A percentile compares a stretch with the other conserved stretches of the same genome.
phyloP scores from a whole-genome alignment of 176 grass and related monocot species.

The Triticum timopheevii region DNA sequence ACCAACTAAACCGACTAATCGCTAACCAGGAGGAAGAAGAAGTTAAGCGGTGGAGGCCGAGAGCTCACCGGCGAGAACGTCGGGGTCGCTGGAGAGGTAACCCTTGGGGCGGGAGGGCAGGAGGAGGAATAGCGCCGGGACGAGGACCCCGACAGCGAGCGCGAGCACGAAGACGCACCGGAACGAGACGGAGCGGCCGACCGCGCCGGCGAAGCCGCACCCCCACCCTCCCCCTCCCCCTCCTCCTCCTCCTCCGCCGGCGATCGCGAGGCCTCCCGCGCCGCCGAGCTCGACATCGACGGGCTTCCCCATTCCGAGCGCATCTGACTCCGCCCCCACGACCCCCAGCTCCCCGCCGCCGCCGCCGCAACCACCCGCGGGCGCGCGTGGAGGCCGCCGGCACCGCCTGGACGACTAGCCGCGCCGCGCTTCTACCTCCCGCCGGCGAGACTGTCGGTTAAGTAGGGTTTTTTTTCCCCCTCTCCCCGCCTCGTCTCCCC shows the following conservation, averaged over 20 bases:
- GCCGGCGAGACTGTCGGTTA: slow-evolving; percentile 22
- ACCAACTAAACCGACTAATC: slow-evolving; percentile 22
- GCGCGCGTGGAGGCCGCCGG: background rate
- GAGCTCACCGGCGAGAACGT: slow-evolving; percentile 43
- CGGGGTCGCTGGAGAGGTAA: slow-evolving; percentile 46
- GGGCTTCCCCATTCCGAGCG: slow-evolving; percentile 74
- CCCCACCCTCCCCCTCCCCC: slow-evolving; percentile 15
- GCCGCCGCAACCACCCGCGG: background rate
- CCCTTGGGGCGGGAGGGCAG: slow-evolving; percentile 28
- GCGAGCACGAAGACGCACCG: slow-evolving; percentile 46
- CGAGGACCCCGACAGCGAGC: slow-evolving; percentile 50
- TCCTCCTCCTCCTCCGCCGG: slow-evolving; percentile 25
- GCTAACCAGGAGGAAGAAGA: background rate
- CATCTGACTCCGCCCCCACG: slow-evolving; percentile 43
- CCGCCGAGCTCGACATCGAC: slow-evolving; percentile 58
- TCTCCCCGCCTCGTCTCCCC: background rate
- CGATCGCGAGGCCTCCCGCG: slow-evolving; percentile 40
- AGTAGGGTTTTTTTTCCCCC: background rate
- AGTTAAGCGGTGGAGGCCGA: background rate
- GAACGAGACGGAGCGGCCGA: slow-evolving; percentile 34
- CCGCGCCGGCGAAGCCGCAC: background rate
- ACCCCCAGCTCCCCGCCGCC: background rate
- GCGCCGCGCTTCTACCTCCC: background rate
- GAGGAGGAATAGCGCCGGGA: slow-evolving; percentile 56
- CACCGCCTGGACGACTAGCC: background rate